Percentiles rank a stretch among this genome's conserved stretches.
Conservation (phyloP, 305 asterid genomes). For the Euphrasia arctica region DNA sequence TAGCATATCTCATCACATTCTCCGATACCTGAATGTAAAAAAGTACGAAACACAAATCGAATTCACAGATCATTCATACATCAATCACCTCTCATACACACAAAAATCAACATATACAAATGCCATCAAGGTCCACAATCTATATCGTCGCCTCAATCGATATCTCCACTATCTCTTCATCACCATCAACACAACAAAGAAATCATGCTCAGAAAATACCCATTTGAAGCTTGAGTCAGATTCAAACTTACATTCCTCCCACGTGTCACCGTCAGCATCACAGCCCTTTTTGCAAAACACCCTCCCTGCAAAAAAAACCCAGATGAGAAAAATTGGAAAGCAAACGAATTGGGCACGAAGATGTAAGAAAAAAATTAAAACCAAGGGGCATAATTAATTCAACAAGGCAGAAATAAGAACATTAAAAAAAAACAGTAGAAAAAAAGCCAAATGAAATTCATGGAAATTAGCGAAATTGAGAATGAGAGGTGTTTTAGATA, state of each 20-base stretch:
- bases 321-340: not conserved
- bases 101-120: not conserved
- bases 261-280: constrained; percentile 70
- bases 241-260: constrained; percentile 70
- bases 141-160: not conserved
- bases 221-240: not conserved
- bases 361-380: not conserved
- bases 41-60: not conserved
- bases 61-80: not conserved
- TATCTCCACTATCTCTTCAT: no score
- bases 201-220: no score
- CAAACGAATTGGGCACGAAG: not conserved
- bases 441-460: not conserved
- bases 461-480: not conserved
- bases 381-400: not conserved
- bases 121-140: not conserved
- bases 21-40: constrained; percentile 43
- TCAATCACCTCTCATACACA: not conserved
- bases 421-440: not conserved
- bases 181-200: not conserved
- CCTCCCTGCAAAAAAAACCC: constrained; percentile 56
- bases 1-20: constrained; percentile 77
- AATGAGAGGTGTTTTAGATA: constrained; percentile 20
- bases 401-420: not conserved
- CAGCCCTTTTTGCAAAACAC: constrained; percentile 86